These are phyloP conservation scores for Ophiognomonia clavigignenti-juglandacearum DNA, from an alignment of 2,329 filamentous ascomycete genomes.

Conservation along the genomic window DNA sequence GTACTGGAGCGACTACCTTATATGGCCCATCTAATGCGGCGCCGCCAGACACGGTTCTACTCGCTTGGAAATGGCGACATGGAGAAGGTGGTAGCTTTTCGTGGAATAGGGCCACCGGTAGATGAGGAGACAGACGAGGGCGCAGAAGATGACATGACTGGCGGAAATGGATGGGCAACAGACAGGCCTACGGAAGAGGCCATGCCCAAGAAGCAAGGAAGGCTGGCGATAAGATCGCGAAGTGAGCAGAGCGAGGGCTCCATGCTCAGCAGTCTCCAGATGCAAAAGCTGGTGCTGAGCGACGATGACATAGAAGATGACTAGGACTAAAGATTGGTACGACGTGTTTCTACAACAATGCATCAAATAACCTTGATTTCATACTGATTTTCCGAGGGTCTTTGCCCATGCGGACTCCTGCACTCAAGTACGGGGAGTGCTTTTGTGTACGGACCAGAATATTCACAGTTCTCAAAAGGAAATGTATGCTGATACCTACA, in stretches of 20 bases:
- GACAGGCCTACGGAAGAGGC: conserved; percentile 53
- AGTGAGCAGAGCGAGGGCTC: conserved; percentile 21
- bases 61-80: conserved; percentile 49
- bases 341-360: not conserved
- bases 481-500: no score
- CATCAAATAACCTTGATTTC: no score
- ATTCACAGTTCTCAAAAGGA: no score
- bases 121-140: conserved; percentile 40
- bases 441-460: no score
- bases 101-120: conserved; percentile 45
- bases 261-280: conserved; percentile 38
- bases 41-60: conserved; percentile 30
- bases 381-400: no score
- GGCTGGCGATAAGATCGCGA: conserved; percentile 22
- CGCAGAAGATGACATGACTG: conserved; percentile 27
- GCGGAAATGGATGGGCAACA: conserved; percentile 54
- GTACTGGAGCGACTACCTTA: conserved; percentile 85
- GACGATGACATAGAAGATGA: conserved; percentile 83
- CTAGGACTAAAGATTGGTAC: conserved; percentile 19
- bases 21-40: conserved; percentile 61
- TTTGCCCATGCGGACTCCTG: no score
- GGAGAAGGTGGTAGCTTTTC: conserved; percentile 64
- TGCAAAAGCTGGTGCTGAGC: conserved; percentile 66
- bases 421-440: no score
- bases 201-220: conserved; percentile 43